phyloP scores from a whole-genome alignment of 805 yeast species.

The Candida hispaniensis region DNA sequence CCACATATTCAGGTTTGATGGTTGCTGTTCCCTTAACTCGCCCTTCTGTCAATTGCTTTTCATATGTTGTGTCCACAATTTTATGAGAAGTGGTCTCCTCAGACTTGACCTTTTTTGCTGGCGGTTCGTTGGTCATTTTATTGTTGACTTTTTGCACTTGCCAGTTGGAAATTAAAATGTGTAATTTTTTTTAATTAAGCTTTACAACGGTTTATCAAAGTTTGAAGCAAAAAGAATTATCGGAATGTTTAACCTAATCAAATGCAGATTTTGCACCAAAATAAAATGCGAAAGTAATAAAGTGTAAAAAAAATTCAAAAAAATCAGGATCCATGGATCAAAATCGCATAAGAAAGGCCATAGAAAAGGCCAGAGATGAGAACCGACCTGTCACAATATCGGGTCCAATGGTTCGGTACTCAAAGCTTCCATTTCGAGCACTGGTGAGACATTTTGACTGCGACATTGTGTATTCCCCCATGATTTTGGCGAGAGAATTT shows the following conservation, averaged over 20 bases:
- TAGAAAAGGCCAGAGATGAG: constrained; percentile 37
- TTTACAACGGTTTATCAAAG: too few relatives aligned
- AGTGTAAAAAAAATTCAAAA: too few relatives aligned
- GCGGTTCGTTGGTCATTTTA: constrained; percentile 20
- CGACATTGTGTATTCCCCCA: constrained; percentile 87
- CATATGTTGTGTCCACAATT: constrained; percentile 21
- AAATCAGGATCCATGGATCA: too few relatives aligned
- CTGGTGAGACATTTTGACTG: constrained; percentile 59
- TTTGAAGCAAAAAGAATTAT: too few relatives aligned
- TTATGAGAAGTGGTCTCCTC: constrained; percentile 18
- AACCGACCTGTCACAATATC: constrained; percentile 52
- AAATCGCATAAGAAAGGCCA: constrained; percentile 44
- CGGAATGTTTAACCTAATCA: too few relatives aligned
- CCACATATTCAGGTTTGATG: constrained; percentile 59
- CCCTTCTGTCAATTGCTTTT: constrained; percentile 20
- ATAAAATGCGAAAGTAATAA: too few relatives aligned
- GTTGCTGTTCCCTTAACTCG: constrained; percentile 58
- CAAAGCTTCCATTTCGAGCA: constrained; percentile 85
- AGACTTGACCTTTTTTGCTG: constrained; percentile 23
- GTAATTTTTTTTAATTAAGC: too few relatives aligned
- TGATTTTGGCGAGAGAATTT: constrained; percentile 93
- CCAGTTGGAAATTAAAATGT: too few relatives aligned
- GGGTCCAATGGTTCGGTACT: constrained; percentile 97
- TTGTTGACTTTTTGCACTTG: constrained; percentile 8
- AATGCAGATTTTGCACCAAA: too few relatives aligned